phyloP scores from a whole-genome alignment of 129 eudicot genomes.

The Flaveria ramosissima region DNA sequence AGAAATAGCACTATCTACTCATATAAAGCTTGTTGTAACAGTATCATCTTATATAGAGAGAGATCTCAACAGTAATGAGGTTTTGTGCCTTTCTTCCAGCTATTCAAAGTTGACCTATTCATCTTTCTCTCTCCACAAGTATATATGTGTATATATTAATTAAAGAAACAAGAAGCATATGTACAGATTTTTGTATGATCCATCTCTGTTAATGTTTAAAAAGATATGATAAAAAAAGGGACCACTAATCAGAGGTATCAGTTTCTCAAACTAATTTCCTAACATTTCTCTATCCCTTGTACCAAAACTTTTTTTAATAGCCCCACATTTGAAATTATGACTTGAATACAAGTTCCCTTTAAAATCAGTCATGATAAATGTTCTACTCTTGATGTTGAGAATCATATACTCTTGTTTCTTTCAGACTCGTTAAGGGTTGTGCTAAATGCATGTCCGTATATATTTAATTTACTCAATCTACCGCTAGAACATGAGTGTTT shows the following conservation, averaged over 20 bases:
- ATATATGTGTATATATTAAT: not conserved
- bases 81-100: constrained; percentile 50
- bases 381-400: too few relatives aligned
- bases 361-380: too few relatives aligned
- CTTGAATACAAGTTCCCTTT: too few relatives aligned
- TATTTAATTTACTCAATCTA: too few relatives aligned
- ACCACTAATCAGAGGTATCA: constrained; percentile 43
- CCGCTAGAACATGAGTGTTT: too few relatives aligned
- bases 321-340: too few relatives aligned
- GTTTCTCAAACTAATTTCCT: constrained; percentile 38
- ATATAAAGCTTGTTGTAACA: constrained; percentile 27
- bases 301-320: too few relatives aligned
- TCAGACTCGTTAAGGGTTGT: too few relatives aligned
- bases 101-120: constrained; percentile 51
- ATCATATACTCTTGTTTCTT: too few relatives aligned
- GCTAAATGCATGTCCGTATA: too few relatives aligned
- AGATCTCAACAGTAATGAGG: constrained; percentile 44
- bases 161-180: constrained; percentile 38
- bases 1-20: constrained; percentile 13
- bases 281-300: constrained; percentile 25
- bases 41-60: constrained; percentile 42
- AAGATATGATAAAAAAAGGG: constrained; percentile 42
- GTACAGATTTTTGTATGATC: constrained; percentile 39
- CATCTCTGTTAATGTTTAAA: constrained; percentile 38
- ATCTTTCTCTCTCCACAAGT: constrained; percentile 17